Evolutionary conservation across 192 early-diverging fungal genomes (phyloP), one percentile per base, ranked within the genome.

Genomic region (Backusella westeae): DNA sequence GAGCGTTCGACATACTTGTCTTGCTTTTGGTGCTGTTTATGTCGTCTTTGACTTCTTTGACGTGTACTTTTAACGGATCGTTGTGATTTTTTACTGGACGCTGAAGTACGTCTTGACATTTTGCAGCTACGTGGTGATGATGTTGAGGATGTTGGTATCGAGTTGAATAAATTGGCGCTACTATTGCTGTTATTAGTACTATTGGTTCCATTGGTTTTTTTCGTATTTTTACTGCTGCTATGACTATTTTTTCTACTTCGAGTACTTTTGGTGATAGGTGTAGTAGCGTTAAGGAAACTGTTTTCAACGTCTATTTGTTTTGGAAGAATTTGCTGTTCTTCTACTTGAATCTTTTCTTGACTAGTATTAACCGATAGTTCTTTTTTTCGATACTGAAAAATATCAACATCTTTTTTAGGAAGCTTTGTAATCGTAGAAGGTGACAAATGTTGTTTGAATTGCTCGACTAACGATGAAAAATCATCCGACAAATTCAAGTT

Each of bases 1-100:
- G 72, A 70, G 5, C 78, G 65, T 53, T 78, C 59, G 32, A 67
- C 42, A 38, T 52, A 46, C 23, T 71, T 34, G 32, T 66, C 41
- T 35, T 23, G 44, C 21, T 52, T 68, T 34, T 39, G 52, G 1
- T 67, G 74, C 1, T 44, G 74, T 21, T 75, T 34, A n/a, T 68
- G 7, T 21, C 34, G 26, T 42, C 23, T 41, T 19, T 68, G 26
- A 8, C 41, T 52, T 46, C 5, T 34, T 44, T 44, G 65, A 8
- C 74, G 32, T 6, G 41, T 15, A 19, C 38, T 66, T 34, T 44
- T 67, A n/a, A 42, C 41, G 9, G 74, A 75, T 15, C 34, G 10
- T 21, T 65, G 41, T 41, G 74, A 75, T 66, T 67, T 63, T 42
- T 44, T 65, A 67, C 74, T 75, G 19, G 74, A 75, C 10, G 34